phyloP scores from a whole-genome alignment of 2,329 filamentous ascomycete genomes.

The Lasiodiplodia hormozganensis region DNA sequence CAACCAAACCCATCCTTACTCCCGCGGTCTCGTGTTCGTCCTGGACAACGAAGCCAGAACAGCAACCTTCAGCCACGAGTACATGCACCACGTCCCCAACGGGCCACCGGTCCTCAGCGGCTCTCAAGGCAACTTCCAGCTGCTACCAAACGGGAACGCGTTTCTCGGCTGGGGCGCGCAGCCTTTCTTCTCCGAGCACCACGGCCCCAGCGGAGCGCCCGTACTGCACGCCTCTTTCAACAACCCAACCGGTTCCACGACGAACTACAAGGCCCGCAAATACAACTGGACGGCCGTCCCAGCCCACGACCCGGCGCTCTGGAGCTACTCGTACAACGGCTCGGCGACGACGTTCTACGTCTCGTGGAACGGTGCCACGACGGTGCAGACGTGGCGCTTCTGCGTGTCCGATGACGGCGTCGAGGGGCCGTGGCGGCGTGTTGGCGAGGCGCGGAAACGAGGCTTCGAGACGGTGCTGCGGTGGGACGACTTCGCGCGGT shows the following conservation, averaged over 20 bases:
- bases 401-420: slow-evolving; percentile 9
- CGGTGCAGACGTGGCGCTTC: slow-evolving; percentile 13
- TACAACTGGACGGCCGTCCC: slow-evolving; percentile 20
- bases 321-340: slow-evolving; percentile 38
- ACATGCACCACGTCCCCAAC: slow-evolving; percentile 41
- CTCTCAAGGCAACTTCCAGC: slow-evolving; percentile 61
- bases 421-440: slow-evolving; percentile 31
- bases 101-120: slow-evolving; percentile 50
- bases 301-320: slow-evolving; percentile 1
- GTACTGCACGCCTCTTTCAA: slow-evolving; percentile 60
- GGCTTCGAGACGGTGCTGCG: slow-evolving; percentile 25
- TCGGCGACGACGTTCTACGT: slow-evolving; percentile 37
- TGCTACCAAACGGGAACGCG: slow-evolving; percentile 60
- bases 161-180: slow-evolving; percentile 64
- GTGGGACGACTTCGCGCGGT: not conserved
- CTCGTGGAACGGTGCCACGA: slow-evolving; percentile 27
- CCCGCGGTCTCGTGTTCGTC: slow-evolving; percentile 18
- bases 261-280: slow-evolving; percentile 22
- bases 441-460: slow-evolving; percentile 37
- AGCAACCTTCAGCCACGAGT: slow-evolving; percentile 40
- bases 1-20: slow-evolving; percentile 46
- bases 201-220: slow-evolving; percentile 54
- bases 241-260: slow-evolving; percentile 34
- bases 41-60: not conserved
- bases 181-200: slow-evolving; percentile 51